Conservation (phyloP, 2,329 filamentous ascomycete species). For the Colletotrichum sp. region DNA sequence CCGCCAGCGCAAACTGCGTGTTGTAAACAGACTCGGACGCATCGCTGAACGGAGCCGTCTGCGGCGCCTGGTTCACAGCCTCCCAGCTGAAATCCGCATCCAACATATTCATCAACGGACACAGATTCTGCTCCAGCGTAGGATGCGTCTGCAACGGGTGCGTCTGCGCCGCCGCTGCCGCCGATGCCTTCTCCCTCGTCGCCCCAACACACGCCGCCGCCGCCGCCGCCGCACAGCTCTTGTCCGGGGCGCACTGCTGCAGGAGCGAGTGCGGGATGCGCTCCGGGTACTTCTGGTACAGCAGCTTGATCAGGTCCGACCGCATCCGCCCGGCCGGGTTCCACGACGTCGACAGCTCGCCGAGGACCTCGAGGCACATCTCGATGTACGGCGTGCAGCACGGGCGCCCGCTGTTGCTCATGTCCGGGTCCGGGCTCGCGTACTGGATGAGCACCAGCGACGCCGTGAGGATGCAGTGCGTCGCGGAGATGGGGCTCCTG, state of each 20-base stretch:
- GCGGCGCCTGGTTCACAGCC: neutral
- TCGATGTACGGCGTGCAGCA: conserved; percentile 18
- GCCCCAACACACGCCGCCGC: neutral
- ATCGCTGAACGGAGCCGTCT: neutral
- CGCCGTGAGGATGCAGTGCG: conserved; percentile 38
- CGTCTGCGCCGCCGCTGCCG: neutral
- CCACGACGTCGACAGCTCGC: conserved; percentile 11
- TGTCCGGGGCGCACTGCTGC: neutral
- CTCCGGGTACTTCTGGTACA: conserved; percentile 16
- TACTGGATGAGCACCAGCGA: conserved; percentile 29
- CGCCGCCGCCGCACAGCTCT: neutral
- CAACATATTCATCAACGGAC: conserved; percentile 9
- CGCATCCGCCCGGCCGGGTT: conserved; percentile 5
- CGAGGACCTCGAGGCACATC: conserved; percentile 9
- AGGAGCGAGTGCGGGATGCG: conserved; percentile 12
- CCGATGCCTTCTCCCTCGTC: neutral
- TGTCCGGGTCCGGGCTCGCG: conserved; percentile 11
- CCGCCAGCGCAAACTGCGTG: conserved; percentile 8
- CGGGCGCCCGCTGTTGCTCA: conserved; percentile 2
- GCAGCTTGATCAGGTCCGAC: conserved; percentile 3
- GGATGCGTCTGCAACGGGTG: neutral
- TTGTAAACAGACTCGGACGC: conserved; percentile 9
- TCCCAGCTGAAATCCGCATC: neutral
- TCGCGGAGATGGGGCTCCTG: conserved; percentile 37
- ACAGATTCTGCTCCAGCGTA: conserved; percentile 8